Conservation (phyloP, 176 grass and related monocot genomes). For the Avena insularis region DNA sequence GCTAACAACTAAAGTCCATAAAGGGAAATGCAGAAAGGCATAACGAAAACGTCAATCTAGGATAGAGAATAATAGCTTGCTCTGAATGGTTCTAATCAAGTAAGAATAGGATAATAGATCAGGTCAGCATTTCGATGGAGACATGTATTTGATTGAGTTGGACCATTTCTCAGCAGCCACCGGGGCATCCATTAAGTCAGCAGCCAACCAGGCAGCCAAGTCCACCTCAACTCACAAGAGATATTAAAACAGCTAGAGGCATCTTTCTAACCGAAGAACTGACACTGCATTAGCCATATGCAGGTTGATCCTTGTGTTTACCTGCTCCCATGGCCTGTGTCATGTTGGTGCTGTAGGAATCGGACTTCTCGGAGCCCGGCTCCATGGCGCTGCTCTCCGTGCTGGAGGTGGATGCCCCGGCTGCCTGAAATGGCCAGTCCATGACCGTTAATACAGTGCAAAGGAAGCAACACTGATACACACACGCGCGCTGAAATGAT, state of each 20-base stretch:
- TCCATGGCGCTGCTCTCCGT: conserved; percentile 53
- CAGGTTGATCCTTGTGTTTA: background rate
- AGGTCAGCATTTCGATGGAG: background rate
- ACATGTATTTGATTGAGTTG: background rate
- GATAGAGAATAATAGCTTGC: background rate
- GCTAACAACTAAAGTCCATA: background rate
- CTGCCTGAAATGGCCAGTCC: conserved; percentile 46
- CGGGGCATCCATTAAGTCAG: background rate
- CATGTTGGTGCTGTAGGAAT: conserved; percentile 80
- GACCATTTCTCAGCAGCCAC: background rate
- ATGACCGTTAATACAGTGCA: background rate
- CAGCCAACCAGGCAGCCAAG: background rate
- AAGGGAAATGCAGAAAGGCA: conserved; percentile 1
- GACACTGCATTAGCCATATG: background rate
- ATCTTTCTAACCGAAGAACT: background rate
- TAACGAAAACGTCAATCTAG: background rate
- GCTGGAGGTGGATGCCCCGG: conserved; percentile 50
- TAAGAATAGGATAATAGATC: background rate
- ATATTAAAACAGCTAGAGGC: background rate
- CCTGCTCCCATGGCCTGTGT: conserved; percentile 95
- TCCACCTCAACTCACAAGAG: background rate
- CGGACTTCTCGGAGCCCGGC: conserved; percentile 58
- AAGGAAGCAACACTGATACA: background rate
- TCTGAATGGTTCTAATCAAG: conserved; percentile 6
- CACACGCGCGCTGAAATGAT: background rate